These are phyloP conservation scores for Arxiozyma slooffiae DNA, from an alignment of 1,139 yeast genomes.

Conservation along the genomic window DNA sequence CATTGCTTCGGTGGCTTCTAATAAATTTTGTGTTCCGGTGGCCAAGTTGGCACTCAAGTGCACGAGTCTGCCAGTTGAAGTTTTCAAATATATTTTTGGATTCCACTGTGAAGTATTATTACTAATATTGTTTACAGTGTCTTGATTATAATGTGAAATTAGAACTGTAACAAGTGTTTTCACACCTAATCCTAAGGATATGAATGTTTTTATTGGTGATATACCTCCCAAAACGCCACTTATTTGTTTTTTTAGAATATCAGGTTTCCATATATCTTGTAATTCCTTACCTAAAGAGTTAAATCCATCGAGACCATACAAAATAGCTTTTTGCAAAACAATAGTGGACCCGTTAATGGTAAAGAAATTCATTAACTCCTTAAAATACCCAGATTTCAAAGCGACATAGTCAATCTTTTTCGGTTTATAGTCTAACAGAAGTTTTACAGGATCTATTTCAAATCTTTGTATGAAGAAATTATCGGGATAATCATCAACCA, in stretches of 20 bases:
- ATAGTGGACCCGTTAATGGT: conserved; percentile 78
- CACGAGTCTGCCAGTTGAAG: conserved; percentile 72
- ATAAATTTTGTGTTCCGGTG: conserved; percentile 74
- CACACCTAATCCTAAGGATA: conserved; percentile 70
- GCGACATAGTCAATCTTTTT: conserved; percentile 79
- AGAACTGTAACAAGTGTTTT: conserved; percentile 68
- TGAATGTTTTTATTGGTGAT: conserved; percentile 69
- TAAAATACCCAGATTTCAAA: conserved; percentile 71
- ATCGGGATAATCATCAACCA: conserved; percentile 48
- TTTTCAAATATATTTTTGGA: conserved; percentile 63
- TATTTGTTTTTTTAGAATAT: conserved; percentile 68
- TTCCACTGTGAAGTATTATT: conserved; percentile 45
- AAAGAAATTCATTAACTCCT: conserved; percentile 81
- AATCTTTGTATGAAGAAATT: conserved; percentile 60
- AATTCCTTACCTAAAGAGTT: conserved; percentile 47
- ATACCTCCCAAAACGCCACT: conserved; percentile 75
- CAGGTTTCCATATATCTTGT: conserved; percentile 74
- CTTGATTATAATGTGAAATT: conserved; percentile 54
- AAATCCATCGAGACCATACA: conserved; percentile 73
- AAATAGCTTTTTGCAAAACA: conserved; percentile 46
- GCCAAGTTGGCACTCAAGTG: conserved; percentile 79
- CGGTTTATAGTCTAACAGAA: conserved; percentile 85
- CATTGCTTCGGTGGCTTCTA: conserved; percentile 65
- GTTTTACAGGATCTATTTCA: conserved; percentile 48
- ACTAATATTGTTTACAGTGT: not conserved